Evolutionary conservation across 2,329 filamentous ascomycete genomes (phyloP).

Genomic region (Curvularia hawaiiensis): DNA sequence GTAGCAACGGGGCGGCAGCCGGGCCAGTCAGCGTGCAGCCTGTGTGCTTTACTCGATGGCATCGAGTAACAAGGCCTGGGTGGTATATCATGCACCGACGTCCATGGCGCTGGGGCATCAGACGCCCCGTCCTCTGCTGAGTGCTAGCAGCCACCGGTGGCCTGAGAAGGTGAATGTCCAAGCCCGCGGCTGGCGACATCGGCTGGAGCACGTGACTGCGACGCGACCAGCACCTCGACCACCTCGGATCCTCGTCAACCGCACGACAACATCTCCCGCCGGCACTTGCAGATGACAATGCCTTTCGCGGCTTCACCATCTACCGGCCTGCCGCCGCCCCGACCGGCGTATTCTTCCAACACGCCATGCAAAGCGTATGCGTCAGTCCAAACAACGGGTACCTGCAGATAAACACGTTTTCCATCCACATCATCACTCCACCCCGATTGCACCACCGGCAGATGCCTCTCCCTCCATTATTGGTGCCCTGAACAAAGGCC

Average conservation of each 20-base stretch:
- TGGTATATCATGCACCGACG: constrained; percentile 20
- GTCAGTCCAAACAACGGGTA: constrained; percentile 8
- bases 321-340: neutral
- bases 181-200: neutral
- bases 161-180: neutral
- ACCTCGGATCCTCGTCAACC: neutral
- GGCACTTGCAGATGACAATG: neutral
- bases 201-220: neutral
- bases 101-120: neutral
- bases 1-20: constrained; percentile 15
- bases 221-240: neutral
- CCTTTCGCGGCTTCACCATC: neutral
- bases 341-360: neutral
- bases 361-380: neutral
- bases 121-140: too few relatives aligned
- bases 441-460: neutral
- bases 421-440: neutral
- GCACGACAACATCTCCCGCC: neutral
- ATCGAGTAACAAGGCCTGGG: constrained; percentile 33
- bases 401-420: constrained; percentile 5
- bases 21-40: constrained; percentile 23
- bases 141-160: neutral
- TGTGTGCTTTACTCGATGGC: constrained; percentile 33
- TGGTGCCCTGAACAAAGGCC: neutral
- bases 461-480: neutral